A percentile compares a stretch with the other conserved stretches of the same genome.
Conservation (phyloP, 495 filamentous ascomycete species). For the Xylaria curta region DNA sequence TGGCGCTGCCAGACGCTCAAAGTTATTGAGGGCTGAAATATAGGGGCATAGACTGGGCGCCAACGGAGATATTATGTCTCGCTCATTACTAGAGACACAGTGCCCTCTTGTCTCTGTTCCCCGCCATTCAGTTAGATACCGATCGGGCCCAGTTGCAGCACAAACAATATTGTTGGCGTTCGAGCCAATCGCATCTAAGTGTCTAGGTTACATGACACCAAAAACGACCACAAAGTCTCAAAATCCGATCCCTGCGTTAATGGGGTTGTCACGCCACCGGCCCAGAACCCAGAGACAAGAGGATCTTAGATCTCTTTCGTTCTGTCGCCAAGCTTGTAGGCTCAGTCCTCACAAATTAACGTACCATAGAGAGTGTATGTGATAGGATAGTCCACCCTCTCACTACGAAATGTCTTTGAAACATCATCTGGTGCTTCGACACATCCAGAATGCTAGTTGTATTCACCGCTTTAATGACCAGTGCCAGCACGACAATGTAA, state of each 20-base stretch:
- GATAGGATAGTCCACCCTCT: slow-evolving; percentile 6
- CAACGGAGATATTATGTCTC: slow-evolving; percentile 12
- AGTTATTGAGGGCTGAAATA: slow-evolving; percentile 7
- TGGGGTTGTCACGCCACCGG: slow-evolving; percentile 16
- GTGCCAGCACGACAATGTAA: neutral
- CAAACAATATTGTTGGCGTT: slow-evolving; percentile 4
- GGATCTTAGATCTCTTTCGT: neutral
- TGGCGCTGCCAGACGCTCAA: neutral
- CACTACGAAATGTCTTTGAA: neutral
- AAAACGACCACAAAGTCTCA: slow-evolving; percentile 19
- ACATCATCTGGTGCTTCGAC: neutral
- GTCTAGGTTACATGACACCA: slow-evolving; percentile 5
- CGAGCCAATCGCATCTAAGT: slow-evolving; percentile 7
- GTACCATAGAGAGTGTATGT: neutral
- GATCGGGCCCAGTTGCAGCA: neutral
- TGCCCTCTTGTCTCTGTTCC: neutral
- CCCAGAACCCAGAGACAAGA: slow-evolving; percentile 4
- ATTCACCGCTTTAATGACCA: neutral
- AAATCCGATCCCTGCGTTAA: neutral
- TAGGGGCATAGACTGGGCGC: neutral
- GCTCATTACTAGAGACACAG: slow-evolving; percentile 1
- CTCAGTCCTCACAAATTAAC: neutral
- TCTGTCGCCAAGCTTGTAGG: neutral
- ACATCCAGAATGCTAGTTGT: neutral
- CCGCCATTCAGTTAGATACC: neutral